A percentile compares a stretch with the other conserved stretches of the same genome.
phyloP scores from a whole-genome alignment of 202 grass and related monocot species.

The Zoysia matrella region DNA sequence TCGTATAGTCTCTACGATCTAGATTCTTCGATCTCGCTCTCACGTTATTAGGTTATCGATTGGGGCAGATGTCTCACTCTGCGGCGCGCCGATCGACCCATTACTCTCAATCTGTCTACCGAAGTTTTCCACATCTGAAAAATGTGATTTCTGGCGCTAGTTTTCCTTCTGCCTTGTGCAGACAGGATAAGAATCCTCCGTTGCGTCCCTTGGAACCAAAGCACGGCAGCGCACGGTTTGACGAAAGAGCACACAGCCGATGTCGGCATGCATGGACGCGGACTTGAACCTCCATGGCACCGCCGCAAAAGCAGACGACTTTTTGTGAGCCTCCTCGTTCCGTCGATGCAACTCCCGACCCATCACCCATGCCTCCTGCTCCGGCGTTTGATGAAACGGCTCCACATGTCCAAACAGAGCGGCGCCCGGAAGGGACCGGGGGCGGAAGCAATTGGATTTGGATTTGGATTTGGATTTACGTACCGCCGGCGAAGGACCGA shows the following conservation, averaged over 20 bases:
- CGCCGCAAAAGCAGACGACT: slow-evolving; percentile 20
- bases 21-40: too few species aligned
- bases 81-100: not conserved
- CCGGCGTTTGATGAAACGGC: not conserved
- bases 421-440: not conserved
- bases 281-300: not conserved
- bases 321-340: not conserved
- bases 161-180: not conserved
- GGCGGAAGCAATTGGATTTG: too few species aligned
- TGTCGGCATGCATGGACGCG: too few species aligned
- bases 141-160: slow-evolving; percentile 17
- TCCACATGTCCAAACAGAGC: not conserved
- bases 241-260: not conserved
- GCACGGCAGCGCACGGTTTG: slow-evolving; percentile 41
- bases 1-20: too few species aligned
- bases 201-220: slow-evolving; percentile 46
- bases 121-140: not conserved
- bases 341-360: not conserved
- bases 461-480: not conserved
- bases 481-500: slow-evolving; percentile 8
- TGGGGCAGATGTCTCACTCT: slow-evolving; percentile 7
- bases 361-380: not conserved
- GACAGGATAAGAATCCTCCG: slow-evolving; percentile 15
- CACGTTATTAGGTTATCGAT: too few species aligned
- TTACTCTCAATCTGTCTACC: not conserved